A percentile compares a stretch with the other conserved stretches of the same genome.
These are phyloP conservation scores for Citrullus mucosospermus DNA, from an alignment of 306 rosid species.

Conservation along the genomic window DNA sequence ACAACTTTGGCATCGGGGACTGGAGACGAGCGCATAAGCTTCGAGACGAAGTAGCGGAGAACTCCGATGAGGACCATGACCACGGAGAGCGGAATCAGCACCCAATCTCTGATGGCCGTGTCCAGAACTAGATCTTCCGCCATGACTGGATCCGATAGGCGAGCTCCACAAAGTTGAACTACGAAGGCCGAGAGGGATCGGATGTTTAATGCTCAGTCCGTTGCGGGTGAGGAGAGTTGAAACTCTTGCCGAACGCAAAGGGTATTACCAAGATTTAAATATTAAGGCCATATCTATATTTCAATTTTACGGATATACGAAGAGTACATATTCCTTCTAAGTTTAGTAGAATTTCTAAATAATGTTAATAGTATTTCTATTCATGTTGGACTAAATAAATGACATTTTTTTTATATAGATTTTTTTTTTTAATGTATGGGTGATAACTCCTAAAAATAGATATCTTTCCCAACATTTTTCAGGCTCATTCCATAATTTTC, in stretches of 20 bases:
- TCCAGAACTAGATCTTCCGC: slow-evolving; percentile 97
- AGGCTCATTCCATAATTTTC: too few species aligned
- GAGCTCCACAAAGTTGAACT: background rate
- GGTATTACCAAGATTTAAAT: too few species aligned
- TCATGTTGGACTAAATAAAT: too few species aligned
- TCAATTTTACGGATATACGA: too few species aligned
- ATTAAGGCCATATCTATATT: too few species aligned
- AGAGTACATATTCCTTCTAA: too few species aligned
- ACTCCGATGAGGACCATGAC: slow-evolving; percentile 98
- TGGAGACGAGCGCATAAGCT: slow-evolving; percentile 84
- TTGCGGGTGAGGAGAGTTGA: background rate
- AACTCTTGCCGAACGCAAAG: background rate
- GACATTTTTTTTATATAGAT: too few species aligned
- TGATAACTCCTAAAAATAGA: too few species aligned
- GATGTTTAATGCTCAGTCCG: background rate
- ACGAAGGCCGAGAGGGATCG: background rate
- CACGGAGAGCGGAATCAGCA: slow-evolving; percentile 87
- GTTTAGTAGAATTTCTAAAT: too few species aligned
- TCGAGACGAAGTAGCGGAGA: slow-evolving; percentile 85
- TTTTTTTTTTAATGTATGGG: too few species aligned
- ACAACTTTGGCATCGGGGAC: slow-evolving; percentile 79
- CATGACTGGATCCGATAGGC: slow-evolving; percentile 29
- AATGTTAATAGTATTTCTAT: too few species aligned
- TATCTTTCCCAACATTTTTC: too few species aligned
- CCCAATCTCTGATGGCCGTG: slow-evolving; percentile 99